phyloP scores from a whole-genome alignment of 2,329 filamentous ascomycete species.

The Trichoderma sp. region DNA sequence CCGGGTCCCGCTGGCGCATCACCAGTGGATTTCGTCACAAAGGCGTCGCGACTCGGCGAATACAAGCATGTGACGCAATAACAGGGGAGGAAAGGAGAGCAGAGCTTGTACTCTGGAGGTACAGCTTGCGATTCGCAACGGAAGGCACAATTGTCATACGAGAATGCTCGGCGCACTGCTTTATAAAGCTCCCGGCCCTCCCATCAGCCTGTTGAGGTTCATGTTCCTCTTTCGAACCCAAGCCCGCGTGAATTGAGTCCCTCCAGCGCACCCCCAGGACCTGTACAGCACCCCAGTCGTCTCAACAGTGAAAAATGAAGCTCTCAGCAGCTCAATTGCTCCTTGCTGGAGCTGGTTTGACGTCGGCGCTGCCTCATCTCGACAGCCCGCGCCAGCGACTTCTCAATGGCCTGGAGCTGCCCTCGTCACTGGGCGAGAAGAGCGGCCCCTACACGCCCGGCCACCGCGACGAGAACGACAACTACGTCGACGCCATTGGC shows the following conservation, averaged over 20 bases:
- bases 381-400: conserved; percentile 60
- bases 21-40: not conserved
- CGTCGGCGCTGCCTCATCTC: conserved; percentile 36
- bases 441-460: conserved; percentile 60
- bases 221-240: not conserved
- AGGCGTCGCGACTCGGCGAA: conserved; percentile 5
- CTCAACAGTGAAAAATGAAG: conserved; percentile 32
- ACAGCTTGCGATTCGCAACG: conserved; percentile 1
- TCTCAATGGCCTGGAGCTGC: conserved; percentile 51
- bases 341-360: conserved; percentile 31
- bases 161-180: not conserved
- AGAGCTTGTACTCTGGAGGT: conserved; percentile 6
- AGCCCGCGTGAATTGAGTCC: not conserved
- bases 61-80: not conserved
- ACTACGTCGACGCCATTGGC: conserved; percentile 61
- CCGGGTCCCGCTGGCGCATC: conserved; percentile 10
- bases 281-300: not conserved
- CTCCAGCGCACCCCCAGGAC: not conserved
- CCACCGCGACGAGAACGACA: conserved; percentile 62
- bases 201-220: not conserved
- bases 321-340: conserved; percentile 33
- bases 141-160: conserved; percentile 22
- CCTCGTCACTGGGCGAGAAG: conserved; percentile 44
- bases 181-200: conserved; percentile 11
- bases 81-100: not conserved